Percentiles rank a stretch among this genome's conserved stretches.
phyloP scores from a whole-genome alignment of 2,329 filamentous ascomycete genomes.

The Exophiala sp. region DNA sequence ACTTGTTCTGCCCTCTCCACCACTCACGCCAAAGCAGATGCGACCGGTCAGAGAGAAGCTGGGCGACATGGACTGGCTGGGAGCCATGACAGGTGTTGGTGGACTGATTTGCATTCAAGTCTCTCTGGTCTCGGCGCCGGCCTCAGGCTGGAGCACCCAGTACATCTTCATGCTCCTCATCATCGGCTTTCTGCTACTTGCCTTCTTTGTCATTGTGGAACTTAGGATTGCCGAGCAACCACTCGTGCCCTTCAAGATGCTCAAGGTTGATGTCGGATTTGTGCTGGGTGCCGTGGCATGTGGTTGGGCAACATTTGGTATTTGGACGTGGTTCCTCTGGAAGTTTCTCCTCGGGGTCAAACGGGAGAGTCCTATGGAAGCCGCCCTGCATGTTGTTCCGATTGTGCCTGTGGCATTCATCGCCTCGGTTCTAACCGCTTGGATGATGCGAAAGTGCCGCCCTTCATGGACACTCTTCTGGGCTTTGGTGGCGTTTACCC shows the following conservation, averaged over 20 bases:
- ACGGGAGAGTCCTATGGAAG: constrained; percentile 28
- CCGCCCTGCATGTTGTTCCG: constrained; percentile 32
- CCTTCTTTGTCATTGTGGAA: constrained; percentile 45
- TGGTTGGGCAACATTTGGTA: constrained; percentile 49
- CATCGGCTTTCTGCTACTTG: constrained; percentile 43
- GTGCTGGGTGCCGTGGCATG: constrained; percentile 50
- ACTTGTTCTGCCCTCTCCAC: constrained; percentile 35
- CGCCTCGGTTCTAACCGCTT: constrained; percentile 31
- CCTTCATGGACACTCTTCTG: constrained; percentile 36
- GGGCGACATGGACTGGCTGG: constrained; percentile 34
- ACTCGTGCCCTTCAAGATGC: constrained; percentile 43
- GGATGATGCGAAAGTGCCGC: constrained; percentile 26
- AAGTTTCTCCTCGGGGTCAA: constrained; percentile 33
- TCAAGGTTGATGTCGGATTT: constrained; percentile 47
- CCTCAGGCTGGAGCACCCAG: constrained; percentile 50
- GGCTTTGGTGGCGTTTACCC: constrained; percentile 32
- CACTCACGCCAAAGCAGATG: constrained; percentile 26
- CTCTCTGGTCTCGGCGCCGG: constrained; percentile 55
- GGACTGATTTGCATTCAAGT: constrained; percentile 57
- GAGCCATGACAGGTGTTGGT: constrained; percentile 41
- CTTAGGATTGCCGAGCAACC: constrained; percentile 39
- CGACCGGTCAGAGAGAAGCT: constrained; percentile 30
- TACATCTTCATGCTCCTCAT: constrained; percentile 48
- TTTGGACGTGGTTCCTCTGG: constrained; percentile 41
- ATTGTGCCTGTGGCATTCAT: constrained; percentile 32